These are phyloP conservation scores for Colletotrichum tofieldiae DNA, from an alignment of 2,329 filamentous ascomycete genomes.

Conservation along the genomic window DNA sequence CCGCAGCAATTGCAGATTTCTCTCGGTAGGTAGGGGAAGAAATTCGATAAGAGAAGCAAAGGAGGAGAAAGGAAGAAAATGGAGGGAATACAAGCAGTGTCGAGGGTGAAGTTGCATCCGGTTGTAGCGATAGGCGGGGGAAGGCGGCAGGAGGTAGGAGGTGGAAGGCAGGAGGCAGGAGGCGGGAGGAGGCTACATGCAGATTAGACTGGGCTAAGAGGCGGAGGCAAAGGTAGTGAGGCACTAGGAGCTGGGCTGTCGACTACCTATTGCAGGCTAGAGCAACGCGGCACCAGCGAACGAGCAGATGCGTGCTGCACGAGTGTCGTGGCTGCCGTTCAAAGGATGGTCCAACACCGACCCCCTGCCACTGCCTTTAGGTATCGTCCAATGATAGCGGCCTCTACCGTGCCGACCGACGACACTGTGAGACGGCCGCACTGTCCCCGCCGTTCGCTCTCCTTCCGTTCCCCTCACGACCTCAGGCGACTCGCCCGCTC, in stretches of 20 bases:
- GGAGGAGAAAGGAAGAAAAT: not conserved
- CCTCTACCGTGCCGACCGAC: slow-evolving; percentile 39
- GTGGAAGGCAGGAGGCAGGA: slow-evolving; percentile 2
- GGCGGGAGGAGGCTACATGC: slow-evolving; percentile 11
- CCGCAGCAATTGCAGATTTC: slow-evolving; percentile 28
- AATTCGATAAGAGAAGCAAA: slow-evolving; percentile 15
- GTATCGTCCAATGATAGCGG: slow-evolving; percentile 26
- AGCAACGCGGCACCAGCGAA: slow-evolving; percentile 40
- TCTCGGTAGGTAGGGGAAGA: not conserved
- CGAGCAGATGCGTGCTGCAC: slow-evolving; percentile 53
- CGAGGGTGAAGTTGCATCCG: slow-evolving; percentile 40
- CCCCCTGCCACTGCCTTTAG: slow-evolving; percentile 29
- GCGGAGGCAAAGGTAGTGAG: not conserved
- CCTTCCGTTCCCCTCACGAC: slow-evolving; percentile 18
- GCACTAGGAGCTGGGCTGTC: not conserved
- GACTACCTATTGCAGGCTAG: slow-evolving; percentile 33
- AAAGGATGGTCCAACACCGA: slow-evolving; percentile 54
- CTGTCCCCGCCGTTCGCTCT: slow-evolving; percentile 33
- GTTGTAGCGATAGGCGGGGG: slow-evolving; percentile 35
- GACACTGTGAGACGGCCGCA: slow-evolving; percentile 3
- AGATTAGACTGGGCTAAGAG: slow-evolving; percentile 10
- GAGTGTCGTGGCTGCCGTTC: slow-evolving; percentile 65
- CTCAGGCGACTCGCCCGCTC: slow-evolving; percentile 9
- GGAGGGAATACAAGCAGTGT: slow-evolving; percentile 11
- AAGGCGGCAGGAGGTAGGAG: slow-evolving; percentile 5